phyloP scores from a whole-genome alignment of 2,329 filamentous ascomycete genomes.

The Incumbomyces lentus region DNA sequence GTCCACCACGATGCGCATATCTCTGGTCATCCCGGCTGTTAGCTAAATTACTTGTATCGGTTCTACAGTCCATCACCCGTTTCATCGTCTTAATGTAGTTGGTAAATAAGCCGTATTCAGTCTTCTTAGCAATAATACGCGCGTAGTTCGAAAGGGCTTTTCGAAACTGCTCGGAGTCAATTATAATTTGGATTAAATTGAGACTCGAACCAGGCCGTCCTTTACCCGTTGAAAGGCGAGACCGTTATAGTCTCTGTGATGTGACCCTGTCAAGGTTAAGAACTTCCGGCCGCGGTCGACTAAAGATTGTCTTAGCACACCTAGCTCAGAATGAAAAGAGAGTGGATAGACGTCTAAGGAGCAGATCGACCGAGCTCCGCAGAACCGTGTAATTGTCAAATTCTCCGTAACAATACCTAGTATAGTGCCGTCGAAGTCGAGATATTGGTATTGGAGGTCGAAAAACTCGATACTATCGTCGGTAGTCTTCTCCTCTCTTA shows the following conservation, averaged over 20 bases:
- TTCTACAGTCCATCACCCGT: no score
- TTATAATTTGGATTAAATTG: constrained; percentile 22
- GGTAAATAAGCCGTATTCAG: constrained; percentile 4
- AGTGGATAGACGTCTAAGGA: constrained; percentile 26
- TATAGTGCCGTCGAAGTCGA: constrained; percentile 24
- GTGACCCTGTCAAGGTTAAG: constrained; percentile 19
- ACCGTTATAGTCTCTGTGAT: constrained; percentile 25
- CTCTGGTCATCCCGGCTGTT: no score
- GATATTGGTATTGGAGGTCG: constrained; percentile 22
- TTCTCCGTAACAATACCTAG: constrained; percentile 21
- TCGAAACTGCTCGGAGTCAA: constrained; percentile 23
- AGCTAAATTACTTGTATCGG: no score
- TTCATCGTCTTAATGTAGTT: neutral
- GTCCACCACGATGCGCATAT: no score
- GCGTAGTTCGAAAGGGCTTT: constrained; percentile 21
- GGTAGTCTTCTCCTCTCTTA: constrained; percentile 17
- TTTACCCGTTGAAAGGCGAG: constrained; percentile 26
- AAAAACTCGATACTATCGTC: constrained; percentile 17
- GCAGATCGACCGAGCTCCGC: constrained; percentile 23
- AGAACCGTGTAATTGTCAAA: constrained; percentile 22
- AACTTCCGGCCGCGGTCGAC: constrained; percentile 24
- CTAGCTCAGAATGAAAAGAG: constrained; percentile 19
- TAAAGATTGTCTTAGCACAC: constrained; percentile 20
- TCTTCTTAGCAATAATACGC: constrained; percentile 7
- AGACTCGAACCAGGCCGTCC: constrained; percentile 13